These are phyloP conservation scores for Penicillium sp. DNA, from an alignment of 2,329 filamentous ascomycete genomes.

Conservation along the genomic window DNA sequence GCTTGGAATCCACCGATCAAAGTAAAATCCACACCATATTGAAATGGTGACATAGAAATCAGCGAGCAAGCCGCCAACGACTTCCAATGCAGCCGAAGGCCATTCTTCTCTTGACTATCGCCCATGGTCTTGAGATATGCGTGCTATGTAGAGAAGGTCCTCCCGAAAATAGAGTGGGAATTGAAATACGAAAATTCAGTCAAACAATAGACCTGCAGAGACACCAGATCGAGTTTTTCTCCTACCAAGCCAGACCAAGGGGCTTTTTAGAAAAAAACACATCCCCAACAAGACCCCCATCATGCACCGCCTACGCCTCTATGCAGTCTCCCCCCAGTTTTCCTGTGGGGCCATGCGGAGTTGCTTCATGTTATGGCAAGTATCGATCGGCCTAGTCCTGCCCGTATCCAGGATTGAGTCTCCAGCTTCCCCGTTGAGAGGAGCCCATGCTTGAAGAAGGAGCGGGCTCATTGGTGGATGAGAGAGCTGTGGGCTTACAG, in stretches of 20 bases:
- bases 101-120: slow-evolving; percentile 15
- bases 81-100: slow-evolving; percentile 27
- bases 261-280: slow-evolving; percentile 6
- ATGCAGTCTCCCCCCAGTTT: slow-evolving; percentile 3
- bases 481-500: background rate
- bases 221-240: background rate
- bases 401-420: slow-evolving; percentile 5
- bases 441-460: background rate
- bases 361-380: slow-evolving; percentile 1
- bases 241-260: background rate
- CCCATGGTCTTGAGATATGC: slow-evolving; percentile 5
- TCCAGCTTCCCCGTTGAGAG: slow-evolving; percentile 7
- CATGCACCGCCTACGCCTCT: background rate
- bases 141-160: background rate
- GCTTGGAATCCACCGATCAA: slow-evolving; percentile 39
- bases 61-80: slow-evolving; percentile 30
- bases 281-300: background rate
- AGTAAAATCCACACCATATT: slow-evolving; percentile 38
- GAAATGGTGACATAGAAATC: slow-evolving; percentile 39
- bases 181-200: background rate
- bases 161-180: background rate
- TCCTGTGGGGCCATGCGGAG: slow-evolving; percentile 21
- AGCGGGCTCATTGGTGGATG: slow-evolving; percentile 2
- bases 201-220: background rate
- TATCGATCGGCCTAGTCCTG: slow-evolving; percentile 4